These are phyloP conservation scores for Leccinum griseonigrum DNA, from an alignment of 1,284 basidiomycete species.

Conservation along the genomic window DNA sequence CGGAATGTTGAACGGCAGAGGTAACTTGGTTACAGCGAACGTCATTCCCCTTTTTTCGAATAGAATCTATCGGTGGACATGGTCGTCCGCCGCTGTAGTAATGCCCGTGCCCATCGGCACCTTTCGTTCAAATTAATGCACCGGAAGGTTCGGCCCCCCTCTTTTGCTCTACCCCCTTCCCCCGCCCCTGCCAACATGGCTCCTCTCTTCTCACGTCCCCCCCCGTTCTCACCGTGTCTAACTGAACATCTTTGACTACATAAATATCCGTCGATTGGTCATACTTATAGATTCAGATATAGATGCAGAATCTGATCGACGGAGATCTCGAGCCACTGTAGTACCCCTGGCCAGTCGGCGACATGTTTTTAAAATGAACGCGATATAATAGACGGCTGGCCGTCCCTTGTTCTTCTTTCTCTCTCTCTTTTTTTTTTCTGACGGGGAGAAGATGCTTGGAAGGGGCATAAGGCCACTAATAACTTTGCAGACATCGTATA, in stretches of 20 bases:
- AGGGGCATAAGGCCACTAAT: neutral
- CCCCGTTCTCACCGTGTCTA: neutral
- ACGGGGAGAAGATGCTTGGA: neutral
- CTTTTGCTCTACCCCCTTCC: neutral
- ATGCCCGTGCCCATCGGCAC: neutral
- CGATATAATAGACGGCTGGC: neutral
- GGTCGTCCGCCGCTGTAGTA: neutral
- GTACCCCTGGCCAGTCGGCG: neutral
- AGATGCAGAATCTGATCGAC: neutral
- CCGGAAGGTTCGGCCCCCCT: neutral
- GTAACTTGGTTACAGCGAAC: neutral
- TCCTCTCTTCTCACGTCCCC: neutral
- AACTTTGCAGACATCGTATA: neutral
- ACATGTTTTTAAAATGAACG: neutral
- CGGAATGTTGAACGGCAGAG: neutral
- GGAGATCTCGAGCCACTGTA: neutral
- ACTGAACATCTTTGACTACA: neutral
- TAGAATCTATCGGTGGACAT: neutral
- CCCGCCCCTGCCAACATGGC: neutral
- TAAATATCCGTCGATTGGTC: neutral
- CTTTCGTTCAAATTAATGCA: neutral
- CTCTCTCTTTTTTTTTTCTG: neutral
- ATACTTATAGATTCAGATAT: neutral
- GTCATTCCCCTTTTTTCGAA: neutral
- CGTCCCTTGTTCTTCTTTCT: neutral